A percentile compares a stretch with the other conserved stretches of the same genome.
Evolutionary conservation across 2,329 filamentous ascomycete genomes (phyloP).

Genomic region (Tolypocladium pustulatum): DNA sequence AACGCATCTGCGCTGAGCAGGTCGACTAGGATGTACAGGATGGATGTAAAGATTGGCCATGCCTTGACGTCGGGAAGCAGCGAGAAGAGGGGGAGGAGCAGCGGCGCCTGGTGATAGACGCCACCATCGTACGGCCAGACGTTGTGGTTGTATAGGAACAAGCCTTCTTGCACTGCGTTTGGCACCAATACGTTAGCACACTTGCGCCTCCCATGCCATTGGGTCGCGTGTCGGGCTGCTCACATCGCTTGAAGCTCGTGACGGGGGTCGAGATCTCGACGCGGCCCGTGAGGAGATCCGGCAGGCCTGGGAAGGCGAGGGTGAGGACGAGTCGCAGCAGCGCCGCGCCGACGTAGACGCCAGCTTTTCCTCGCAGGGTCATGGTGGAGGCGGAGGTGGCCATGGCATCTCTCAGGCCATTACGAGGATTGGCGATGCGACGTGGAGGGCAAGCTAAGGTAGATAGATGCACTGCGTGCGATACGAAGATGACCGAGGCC

Average conservation of each 20-base stretch:
- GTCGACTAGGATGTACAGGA: conserved; percentile 76
- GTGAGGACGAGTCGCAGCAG: conserved; percentile 72
- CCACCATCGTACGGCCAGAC: conserved; percentile 96
- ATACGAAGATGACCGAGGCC: conserved; percentile 7
- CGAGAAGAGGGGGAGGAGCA: conserved; percentile 85
- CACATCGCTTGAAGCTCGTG: conserved; percentile 95
- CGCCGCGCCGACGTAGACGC: conserved; percentile 65
- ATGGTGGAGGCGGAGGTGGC: conserved; percentile 21
- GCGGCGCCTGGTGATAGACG: conserved; percentile 69
- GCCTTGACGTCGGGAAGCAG: conserved; percentile 62
- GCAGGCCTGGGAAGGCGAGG: conserved; percentile 69
- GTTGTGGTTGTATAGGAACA: conserved; percentile 93
- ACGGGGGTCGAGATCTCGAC: conserved; percentile 96
- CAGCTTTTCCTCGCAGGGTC: conserved; percentile 30
- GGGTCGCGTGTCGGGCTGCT: conserved; percentile 19
- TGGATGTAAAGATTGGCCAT: conserved; percentile 62
- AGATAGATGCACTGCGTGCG: background rate
- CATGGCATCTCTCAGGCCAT: conserved; percentile 22
- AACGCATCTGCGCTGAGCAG: conserved; percentile 73
- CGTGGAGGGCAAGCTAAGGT: background rate
- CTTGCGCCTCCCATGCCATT: background rate
- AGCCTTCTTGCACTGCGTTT: conserved; percentile 77
- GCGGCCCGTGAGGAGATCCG: conserved; percentile 75
- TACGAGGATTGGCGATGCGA: conserved; percentile 1
- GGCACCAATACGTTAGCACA: background rate